Conservation (phyloP, 495 filamentous ascomycete genomes). For the Aspergillus ostianus region DNA sequence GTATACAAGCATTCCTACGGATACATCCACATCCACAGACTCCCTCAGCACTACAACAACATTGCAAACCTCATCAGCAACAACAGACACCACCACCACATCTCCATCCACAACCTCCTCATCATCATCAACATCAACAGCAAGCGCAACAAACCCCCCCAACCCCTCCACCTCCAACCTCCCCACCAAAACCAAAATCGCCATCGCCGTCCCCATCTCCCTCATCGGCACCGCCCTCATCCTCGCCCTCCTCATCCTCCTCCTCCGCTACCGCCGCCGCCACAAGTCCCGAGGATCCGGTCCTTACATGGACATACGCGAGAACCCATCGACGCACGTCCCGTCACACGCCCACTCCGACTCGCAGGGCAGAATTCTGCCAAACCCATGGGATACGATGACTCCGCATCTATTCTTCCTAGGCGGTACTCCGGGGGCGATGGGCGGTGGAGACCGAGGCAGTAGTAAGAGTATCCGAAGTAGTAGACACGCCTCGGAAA, state of each 20-base stretch:
- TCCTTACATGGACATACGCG: conserved; percentile 17
- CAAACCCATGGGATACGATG: not conserved
- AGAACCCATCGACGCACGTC: not conserved
- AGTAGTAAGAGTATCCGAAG: too few relatives aligned
- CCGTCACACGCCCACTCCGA: not conserved
- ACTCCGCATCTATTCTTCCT: too few relatives aligned
- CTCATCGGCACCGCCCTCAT: conserved; percentile 31
- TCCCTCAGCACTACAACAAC: not conserved
- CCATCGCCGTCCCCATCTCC: conserved; percentile 39
- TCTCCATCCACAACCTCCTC: not conserved
- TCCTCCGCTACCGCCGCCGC: conserved; percentile 23
- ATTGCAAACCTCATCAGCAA: not conserved
- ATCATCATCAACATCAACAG: not conserved
- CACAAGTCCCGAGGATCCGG: conserved; percentile 9
- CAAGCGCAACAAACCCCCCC: not conserved
- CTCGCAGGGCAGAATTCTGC: not conserved
- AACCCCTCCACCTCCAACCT: not conserved
- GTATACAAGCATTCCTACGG: too few relatives aligned
- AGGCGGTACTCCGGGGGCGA: too few relatives aligned
- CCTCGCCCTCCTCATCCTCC: conserved; percentile 26
- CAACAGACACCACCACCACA: not conserved
- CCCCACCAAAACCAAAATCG: conserved; percentile 31
- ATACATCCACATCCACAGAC: not conserved
- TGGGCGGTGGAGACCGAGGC: too few relatives aligned
- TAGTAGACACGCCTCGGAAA: not conserved